These are phyloP conservation scores for Astrephomene gubernaculifera DNA, from an alignment of 139 green algal genomes.

Conservation along the genomic window DNA sequence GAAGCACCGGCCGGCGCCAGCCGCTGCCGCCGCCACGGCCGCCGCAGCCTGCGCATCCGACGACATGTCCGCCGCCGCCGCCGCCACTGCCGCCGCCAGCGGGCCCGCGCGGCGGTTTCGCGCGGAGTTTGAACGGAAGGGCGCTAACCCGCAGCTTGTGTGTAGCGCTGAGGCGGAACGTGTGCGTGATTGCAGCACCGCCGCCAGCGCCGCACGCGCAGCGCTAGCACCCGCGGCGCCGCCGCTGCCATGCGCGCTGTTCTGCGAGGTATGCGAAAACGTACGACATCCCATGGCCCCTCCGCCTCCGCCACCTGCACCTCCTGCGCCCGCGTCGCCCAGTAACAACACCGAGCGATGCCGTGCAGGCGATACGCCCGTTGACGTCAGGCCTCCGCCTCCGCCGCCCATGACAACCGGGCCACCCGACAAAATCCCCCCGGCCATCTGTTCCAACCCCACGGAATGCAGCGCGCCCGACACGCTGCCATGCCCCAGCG, in stretches of 20 bases:
- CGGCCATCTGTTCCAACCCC: background rate
- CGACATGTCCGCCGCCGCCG: constrained; percentile 1
- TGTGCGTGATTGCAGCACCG: constrained; percentile 10
- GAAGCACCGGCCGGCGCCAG: background rate
- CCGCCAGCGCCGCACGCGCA: background rate
- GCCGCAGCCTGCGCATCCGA: too few species aligned
- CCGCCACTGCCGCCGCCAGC: constrained; percentile 4
- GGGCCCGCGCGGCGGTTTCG: background rate
- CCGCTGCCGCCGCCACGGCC: constrained; percentile 6
- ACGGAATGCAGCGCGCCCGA: constrained; percentile 7
- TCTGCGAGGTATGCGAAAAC: background rate
- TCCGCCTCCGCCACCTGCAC: background rate
- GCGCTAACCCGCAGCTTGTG: background rate
- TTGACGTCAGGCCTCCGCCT: background rate
- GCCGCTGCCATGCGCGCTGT: background rate
- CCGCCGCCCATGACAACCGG: background rate
- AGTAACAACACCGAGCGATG: background rate
- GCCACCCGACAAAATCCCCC: background rate
- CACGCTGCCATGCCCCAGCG: background rate
- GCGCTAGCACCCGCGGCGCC: background rate
- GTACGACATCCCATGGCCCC: background rate
- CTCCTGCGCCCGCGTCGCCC: background rate
- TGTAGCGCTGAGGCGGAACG: constrained; percentile 10
- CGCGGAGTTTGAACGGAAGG: background rate
- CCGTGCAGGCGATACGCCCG: background rate